Base-by-base conservation (phyloP, 257 asterid genomes). In the Craterostigma plantagineum region DNA sequence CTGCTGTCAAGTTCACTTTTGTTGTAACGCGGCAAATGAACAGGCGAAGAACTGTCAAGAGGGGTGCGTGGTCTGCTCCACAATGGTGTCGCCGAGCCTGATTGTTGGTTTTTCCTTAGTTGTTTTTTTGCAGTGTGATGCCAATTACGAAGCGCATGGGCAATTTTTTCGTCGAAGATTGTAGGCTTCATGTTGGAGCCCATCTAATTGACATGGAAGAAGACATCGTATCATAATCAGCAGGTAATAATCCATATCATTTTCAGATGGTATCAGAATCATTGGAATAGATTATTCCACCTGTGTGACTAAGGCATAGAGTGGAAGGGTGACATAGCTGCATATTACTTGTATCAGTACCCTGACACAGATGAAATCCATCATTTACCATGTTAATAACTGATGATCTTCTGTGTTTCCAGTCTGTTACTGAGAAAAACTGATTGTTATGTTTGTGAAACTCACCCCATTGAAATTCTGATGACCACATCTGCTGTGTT, bases 241-340 rank as follows among this genome's bases (percentile, higher is more conserved):
- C 23, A 15, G 36, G 10, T 8, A 40, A 27, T 13, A 17, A 18
- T 38, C 11, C 7, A 11, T 0, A 14, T 11, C n/a, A n/a, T n/a
- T n/a, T n/a, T n/a, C n/a, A n/a, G n/a, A n/a, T n/a, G n/a, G n/a
- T n/a, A n/a, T n/a, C n/a, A n/a, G n/a, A n/a, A n/a, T n/a, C n/a
- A n/a, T n/a, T n/a, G 38, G 16, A 39, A 35, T n/a, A n/a, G n/a
- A 50, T 17, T 37, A 48, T 4, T 59, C 52, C 15, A 74, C 82
- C 75, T 74, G 92, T 49, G 81, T 69, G 17, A 75, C 82, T 23
- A 78, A 52, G 38, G 86, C 92, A 27, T 75, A 71, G 17, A 69
- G 69, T 18, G 86, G 92, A 36, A 78, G 81, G 51, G 77, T 69
- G 1, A 75, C 79, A 38, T 78, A 75, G 60, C 82, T 75, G 71